Evolutionary conservation across 139 green algal genomes (phyloP).

Genomic region (Micractinium sp.): DNA sequence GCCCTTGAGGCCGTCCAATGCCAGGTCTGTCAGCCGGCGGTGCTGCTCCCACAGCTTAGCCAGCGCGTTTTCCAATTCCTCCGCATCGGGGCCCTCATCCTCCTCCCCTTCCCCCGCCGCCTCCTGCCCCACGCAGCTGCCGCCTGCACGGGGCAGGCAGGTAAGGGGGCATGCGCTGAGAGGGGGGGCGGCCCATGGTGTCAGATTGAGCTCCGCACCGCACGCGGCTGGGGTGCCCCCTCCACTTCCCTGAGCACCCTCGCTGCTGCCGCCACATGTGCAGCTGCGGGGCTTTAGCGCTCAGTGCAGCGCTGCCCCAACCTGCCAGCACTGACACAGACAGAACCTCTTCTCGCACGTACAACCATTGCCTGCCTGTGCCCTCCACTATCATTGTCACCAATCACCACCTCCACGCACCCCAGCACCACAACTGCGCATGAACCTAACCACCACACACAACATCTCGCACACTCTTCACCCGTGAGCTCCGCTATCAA

Average conservation of each 20-base stretch:
- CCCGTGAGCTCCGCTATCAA: slow-evolving; percentile 42
- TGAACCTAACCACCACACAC: too few species aligned
- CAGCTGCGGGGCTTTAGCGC: background rate
- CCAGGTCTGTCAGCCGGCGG: slow-evolving; percentile 41
- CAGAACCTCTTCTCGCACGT: too few species aligned
- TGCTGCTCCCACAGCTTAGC: slow-evolving; percentile 46
- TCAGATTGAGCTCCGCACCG: too few species aligned
- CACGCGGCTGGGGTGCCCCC: too few species aligned
- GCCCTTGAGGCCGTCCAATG: slow-evolving; percentile 32
- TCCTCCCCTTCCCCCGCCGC: background rate
- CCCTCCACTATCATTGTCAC: too few species aligned
- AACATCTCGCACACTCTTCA: background rate
- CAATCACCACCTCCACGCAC: background rate
- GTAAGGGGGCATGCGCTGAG: background rate
- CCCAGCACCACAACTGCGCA: background rate
- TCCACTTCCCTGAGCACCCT: background rate
- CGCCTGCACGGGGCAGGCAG: background rate
- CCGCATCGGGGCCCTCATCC: background rate
- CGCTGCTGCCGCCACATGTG: background rate
- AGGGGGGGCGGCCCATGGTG: too few species aligned
- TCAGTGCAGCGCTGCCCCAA: too few species aligned
- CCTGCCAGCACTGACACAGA: too few species aligned
- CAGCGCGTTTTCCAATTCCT: slow-evolving; percentile 30
- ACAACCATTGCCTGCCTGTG: too few species aligned
- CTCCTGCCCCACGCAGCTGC: background rate